These are phyloP conservation scores for Decorospora gaudefroyi DNA, from an alignment of 2,329 filamentous ascomycete genomes.

Conservation along the genomic window DNA sequence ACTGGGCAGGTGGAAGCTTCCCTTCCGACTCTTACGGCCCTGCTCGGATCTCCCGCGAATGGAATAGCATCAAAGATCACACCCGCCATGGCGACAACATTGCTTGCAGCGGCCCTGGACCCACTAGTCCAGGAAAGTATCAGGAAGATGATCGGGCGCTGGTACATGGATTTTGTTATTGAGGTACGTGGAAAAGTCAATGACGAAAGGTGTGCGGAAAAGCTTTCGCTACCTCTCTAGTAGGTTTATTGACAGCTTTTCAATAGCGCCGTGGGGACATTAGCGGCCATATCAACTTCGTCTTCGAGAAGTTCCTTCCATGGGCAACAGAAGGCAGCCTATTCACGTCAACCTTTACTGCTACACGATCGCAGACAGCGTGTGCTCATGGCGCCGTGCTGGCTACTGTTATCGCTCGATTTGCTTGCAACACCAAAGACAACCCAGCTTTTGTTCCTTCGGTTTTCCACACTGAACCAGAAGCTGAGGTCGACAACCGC, in stretches of 20 bases:
- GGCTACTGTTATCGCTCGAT: constrained; percentile 41
- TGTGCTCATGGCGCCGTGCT: constrained; percentile 52
- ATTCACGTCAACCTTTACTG: constrained; percentile 49
- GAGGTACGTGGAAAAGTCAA: constrained; percentile 18
- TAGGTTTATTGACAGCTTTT: too few relatives aligned
- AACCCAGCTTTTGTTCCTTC: not conserved
- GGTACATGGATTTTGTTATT: constrained; percentile 48
- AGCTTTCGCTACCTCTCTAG: too few relatives aligned
- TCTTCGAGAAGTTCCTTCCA: constrained; percentile 51
- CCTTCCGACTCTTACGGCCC: constrained; percentile 49
- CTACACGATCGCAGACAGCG: constrained; percentile 31
- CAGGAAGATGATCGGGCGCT: constrained; percentile 53
- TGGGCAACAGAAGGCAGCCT: constrained; percentile 54
- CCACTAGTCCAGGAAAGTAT: constrained; percentile 53
- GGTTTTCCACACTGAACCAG: not conserved
- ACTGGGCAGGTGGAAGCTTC: constrained; percentile 55
- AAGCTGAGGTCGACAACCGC: constrained; percentile 8
- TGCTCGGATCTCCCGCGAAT: constrained; percentile 44
- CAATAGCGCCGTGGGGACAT: constrained; percentile 8
- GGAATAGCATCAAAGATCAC: constrained; percentile 44
- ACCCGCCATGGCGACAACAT: constrained; percentile 49
- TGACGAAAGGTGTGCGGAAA: too few relatives aligned
- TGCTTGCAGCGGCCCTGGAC: constrained; percentile 50
- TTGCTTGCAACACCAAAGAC: constrained; percentile 28
- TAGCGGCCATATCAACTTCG: constrained; percentile 33